phyloP scores from a whole-genome alignment of 345 rosid species.

The Gossypium thurberi region DNA sequence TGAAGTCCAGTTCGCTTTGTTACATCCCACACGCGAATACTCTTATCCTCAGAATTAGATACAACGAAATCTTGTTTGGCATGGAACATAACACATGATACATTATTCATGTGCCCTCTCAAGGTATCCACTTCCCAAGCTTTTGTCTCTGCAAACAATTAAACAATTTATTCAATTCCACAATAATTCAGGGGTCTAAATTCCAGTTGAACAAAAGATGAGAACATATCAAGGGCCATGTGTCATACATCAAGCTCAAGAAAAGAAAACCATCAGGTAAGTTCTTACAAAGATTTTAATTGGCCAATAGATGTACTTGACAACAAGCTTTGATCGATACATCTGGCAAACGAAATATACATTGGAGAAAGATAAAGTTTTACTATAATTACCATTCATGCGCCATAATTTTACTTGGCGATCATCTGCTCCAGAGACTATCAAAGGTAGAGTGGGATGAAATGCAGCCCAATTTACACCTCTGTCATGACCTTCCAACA shows the following conservation, averaged over 20 bases:
- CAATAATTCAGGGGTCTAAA: not conserved
- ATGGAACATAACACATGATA: constrained; percentile 92
- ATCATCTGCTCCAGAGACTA: constrained; percentile 98
- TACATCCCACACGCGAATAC: constrained; percentile 94
- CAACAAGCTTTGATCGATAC: not conserved
- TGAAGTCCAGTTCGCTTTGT: constrained; percentile 87
- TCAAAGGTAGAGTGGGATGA: constrained; percentile 89
- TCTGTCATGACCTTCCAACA: constrained; percentile 94
- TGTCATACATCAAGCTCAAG: too few species aligned
- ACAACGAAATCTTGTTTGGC: constrained; percentile 92
- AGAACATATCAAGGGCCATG: too few species aligned
- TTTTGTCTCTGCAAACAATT: constrained; percentile 66
- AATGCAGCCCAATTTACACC: constrained; percentile 99
- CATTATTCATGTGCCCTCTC: constrained; percentile 93
- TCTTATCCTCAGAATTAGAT: constrained; percentile 93
- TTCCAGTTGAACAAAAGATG: not conserved
- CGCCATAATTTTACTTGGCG: constrained; percentile 98
- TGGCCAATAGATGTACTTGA: not conserved
- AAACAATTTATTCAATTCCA: constrained; percentile 3
- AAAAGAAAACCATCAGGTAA: not conserved
- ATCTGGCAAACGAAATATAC: not conserved
- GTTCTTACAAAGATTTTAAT: not conserved
- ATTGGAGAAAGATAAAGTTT: not conserved
- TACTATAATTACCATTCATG: constrained; percentile 61
- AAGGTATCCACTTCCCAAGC: constrained; percentile 99